Percentiles rank a stretch among this genome's conserved stretches.
These are phyloP conservation scores for Teratosphaeria nubilosa DNA, from an alignment of 2,329 filamentous ascomycete genomes.

Conservation along the genomic window DNA sequence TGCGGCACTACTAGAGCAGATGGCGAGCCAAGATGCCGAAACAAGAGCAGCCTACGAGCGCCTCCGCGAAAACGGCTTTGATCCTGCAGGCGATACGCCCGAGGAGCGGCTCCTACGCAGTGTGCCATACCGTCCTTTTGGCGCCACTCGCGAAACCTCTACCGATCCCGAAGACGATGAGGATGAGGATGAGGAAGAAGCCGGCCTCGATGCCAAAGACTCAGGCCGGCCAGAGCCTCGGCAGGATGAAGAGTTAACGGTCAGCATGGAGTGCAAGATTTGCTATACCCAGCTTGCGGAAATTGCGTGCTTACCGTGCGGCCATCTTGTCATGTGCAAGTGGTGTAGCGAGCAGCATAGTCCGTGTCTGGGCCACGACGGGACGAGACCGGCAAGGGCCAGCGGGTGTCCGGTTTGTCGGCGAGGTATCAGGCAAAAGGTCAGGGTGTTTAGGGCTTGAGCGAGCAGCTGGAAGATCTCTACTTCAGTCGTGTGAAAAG, in stretches of 20 bases:
- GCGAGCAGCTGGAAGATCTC: too few species aligned
- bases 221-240: conserved; percentile 38
- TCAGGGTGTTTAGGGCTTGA: conserved; percentile 21
- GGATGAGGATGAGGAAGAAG: conserved; percentile 14
- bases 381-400: conserved; percentile 28
- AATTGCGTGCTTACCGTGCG: conserved; percentile 43
- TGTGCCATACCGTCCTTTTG: conserved; percentile 5
- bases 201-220: conserved; percentile 36
- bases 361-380: conserved; percentile 33
- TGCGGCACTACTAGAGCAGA: conserved; percentile 13
- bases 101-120: conserved; percentile 3
- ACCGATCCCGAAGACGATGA: conserved; percentile 13
- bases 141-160: conserved; percentile 9
- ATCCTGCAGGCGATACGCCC: conserved; percentile 1
- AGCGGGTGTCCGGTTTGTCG: conserved; percentile 38
- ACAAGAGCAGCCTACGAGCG: conserved; percentile 19
- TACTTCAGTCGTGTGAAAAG: too few species aligned
- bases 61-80: conserved; percentile 8
- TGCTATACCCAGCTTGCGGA: conserved; percentile 45
- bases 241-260: conserved; percentile 39
- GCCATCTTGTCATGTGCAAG: conserved; percentile 45
- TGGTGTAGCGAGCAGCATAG: conserved; percentile 46
- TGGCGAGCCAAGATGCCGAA: conserved; percentile 17
- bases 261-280: conserved; percentile 43
- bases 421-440: conserved; percentile 36